Evolutionary conservation across 371 early-diverging fungal species (phyloP).

Genomic region (Enterocytospora artemiae): DNA sequence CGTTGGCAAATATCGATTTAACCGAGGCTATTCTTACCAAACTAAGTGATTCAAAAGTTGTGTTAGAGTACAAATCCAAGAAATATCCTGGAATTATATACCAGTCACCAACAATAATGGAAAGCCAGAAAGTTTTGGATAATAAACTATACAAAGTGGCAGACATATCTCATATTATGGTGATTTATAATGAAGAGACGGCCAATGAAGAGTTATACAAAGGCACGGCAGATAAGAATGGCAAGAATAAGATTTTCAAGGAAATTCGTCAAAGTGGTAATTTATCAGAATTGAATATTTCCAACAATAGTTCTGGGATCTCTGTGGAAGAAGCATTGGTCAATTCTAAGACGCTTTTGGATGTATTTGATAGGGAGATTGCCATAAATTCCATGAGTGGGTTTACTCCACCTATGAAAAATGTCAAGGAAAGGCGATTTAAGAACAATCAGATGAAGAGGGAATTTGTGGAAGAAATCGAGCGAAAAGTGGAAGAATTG

Average conservation of each 20-base stretch:
- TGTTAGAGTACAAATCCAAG: constrained; percentile 14
- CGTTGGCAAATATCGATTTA: constrained; percentile 31
- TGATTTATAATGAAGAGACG: constrained; percentile 37
- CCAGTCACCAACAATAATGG: constrained; percentile 84
- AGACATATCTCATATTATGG: constrained; percentile 60
- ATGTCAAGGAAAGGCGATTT: constrained; percentile 73
- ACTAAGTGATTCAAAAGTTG: constrained; percentile 7
- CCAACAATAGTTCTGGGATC: constrained; percentile 60
- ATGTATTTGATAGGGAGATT: constrained; percentile 11
- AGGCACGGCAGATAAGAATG: constrained; percentile 1
- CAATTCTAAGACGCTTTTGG: neutral
- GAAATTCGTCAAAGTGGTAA: neutral
- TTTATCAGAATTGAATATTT: constrained; percentile 48
- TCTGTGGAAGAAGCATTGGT: constrained; percentile 33
- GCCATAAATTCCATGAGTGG: constrained; percentile 58
- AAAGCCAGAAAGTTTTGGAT: constrained; percentile 82
- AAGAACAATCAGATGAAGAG: constrained; percentile 66
- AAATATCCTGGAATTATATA: constrained; percentile 60
- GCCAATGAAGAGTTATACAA: constrained; percentile 34
- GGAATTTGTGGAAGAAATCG: constrained; percentile 68
- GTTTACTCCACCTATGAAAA: constrained; percentile 72
- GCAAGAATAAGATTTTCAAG: neutral
- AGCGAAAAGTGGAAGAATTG: constrained; percentile 69
- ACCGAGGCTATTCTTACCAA: constrained; percentile 17
- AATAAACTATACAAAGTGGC: constrained; percentile 85